Evolutionary conservation across 2,329 filamentous ascomycete species (phyloP), one percentile per base, ranked within the genome.

Genomic region (Diaporthe amygdali): DNA sequence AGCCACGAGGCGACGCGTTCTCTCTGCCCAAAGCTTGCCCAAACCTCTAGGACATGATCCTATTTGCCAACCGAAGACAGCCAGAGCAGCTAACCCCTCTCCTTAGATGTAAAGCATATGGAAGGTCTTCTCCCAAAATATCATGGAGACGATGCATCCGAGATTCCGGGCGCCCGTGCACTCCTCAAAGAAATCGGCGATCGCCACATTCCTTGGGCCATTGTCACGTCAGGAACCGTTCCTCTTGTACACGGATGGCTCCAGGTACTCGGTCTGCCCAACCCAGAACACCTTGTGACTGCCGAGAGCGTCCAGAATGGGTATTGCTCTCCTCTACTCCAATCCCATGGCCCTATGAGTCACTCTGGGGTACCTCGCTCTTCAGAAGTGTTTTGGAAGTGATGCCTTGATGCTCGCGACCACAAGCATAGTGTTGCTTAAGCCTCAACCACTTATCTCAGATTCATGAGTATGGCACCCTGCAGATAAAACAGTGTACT

Each of bases 151-250:
- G 92, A 96, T 80, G 96, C 94, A 47, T 86, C 91, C 72, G 95
- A 97, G 81, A 94, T 98, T 74, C 94, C 94, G 1, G 96, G 96
- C 15, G 92, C 94, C 8, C 90, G 95, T 73, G 80, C 85, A 37
- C 87, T 97, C 68, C 88, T 97, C 63, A 84, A 89, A 73, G 81
- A 85, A 39, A 87, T 98, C 51, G 92, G 93, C 73, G 80, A 85
- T 46, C 84, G 84, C 66, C 82, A 84, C 51, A 89, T 89, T 4
- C 92, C 91, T 69, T 98, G 96, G 96, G 93, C 94, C 64, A 97
- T 98, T 76, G 95, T 95, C 71, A 93, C 91, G 0, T 94, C 92
- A 1, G 93, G 93, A 51, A 94, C 92, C 2, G 79, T 83, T 66
- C 90, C 85, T 73, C 88, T 96, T 14, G 89, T 95, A 8, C 85